Evolutionary conservation across 2,329 filamentous ascomycete genomes (phyloP).

Genomic region (Albophoma yamanashiensis): DNA sequence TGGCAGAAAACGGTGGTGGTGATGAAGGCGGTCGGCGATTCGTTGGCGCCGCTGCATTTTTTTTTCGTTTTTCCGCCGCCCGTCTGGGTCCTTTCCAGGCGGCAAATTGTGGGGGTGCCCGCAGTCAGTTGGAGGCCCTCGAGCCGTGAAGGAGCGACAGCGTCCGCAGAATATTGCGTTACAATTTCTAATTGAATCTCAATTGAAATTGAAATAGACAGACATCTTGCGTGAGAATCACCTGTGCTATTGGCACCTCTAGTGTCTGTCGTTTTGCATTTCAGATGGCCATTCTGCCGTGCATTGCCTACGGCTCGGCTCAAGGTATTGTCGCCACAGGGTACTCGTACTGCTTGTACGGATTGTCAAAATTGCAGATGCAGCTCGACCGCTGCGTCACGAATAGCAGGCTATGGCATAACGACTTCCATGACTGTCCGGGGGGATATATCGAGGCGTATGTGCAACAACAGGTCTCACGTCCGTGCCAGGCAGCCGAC

Average conservation of each 20-base stretch:
- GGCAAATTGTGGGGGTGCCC: not conserved
- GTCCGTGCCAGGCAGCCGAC: not conserved
- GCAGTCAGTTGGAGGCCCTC: not conserved
- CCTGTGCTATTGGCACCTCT: not conserved
- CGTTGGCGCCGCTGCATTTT: slow-evolving; percentile 6
- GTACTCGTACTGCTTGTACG: not conserved
- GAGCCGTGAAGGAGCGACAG: not conserved
- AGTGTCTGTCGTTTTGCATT: not conserved
- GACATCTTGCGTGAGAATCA: not conserved
- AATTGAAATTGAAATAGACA: no score
- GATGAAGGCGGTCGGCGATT: slow-evolving; percentile 7
- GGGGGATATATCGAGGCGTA: not conserved
- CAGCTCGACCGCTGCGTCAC: not conserved
- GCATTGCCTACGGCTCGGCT: not conserved
- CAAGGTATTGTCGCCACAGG: not conserved
- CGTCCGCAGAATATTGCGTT: not conserved
- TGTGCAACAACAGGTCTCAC: not conserved
- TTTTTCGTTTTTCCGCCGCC: slow-evolving; percentile 4
- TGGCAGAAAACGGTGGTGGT: not conserved
- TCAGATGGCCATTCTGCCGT: no score
- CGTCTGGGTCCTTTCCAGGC: not conserved
- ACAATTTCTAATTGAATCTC: no score
- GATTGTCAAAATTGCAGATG: not conserved
- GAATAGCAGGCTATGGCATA: not conserved
- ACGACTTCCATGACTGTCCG: not conserved